A percentile compares a stretch with the other conserved stretches of the same genome.
Conservation (phyloP, 2,329 filamentous ascomycete species). For the Cercospora nicotianae region DNA sequence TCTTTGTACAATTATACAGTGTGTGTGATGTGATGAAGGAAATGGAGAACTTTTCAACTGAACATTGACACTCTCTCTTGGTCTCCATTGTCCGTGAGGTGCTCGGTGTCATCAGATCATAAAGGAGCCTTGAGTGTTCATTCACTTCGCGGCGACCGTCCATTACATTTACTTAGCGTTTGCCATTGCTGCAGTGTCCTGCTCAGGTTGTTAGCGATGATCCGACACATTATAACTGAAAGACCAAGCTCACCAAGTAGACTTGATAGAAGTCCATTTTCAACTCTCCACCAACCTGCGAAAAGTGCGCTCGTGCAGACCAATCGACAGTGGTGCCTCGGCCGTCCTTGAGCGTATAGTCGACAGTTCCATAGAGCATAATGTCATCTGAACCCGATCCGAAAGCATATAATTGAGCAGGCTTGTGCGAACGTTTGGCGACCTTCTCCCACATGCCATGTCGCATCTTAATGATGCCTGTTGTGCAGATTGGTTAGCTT, state of each 20-base stretch:
- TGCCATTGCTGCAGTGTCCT: conserved; percentile 33
- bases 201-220: neutral
- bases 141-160: neutral
- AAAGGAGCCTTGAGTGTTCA: neutral
- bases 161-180: conserved; percentile 22
- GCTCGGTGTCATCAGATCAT: neutral
- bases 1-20: conserved; percentile 1
- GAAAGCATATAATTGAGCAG: conserved; percentile 54
- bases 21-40: neutral
- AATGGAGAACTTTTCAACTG: neutral
- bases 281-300: conserved; percentile 54
- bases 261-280: conserved; percentile 58
- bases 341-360: conserved; percentile 55
- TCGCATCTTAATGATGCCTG: conserved; percentile 54
- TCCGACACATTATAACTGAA: neutral
- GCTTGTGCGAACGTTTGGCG: conserved; percentile 47
- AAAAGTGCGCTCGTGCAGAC: conserved; percentile 56
- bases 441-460: conserved; percentile 57
- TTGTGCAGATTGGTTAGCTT: neutral
- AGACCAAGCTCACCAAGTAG: conserved; percentile 49
- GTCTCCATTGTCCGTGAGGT: neutral
- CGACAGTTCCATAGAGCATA: conserved; percentile 57
- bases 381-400: conserved; percentile 49
- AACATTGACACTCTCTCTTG: neutral
- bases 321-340: conserved; percentile 51